phyloP scores from a whole-genome alignment of 2,329 filamentous ascomycete genomes.

The Ceratocystis alfenasii region DNA sequence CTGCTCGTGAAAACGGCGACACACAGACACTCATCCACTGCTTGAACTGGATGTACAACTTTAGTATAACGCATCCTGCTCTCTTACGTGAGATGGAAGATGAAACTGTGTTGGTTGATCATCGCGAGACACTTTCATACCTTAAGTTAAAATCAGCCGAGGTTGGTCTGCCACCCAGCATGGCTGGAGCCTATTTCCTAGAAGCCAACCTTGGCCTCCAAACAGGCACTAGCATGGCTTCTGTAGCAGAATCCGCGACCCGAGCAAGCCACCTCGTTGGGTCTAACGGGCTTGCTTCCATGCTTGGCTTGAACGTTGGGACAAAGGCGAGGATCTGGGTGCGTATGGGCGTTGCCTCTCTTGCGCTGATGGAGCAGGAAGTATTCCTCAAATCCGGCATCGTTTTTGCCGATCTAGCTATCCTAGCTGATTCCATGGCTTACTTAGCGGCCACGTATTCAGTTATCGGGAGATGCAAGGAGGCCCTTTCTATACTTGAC shows the following conservation, averaged over 20 bases:
- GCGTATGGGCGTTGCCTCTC: conserved; percentile 47
- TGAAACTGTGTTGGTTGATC: conserved; percentile 61
- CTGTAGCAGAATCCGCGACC: conserved; percentile 24
- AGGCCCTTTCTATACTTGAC: conserved; percentile 47
- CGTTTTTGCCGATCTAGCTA: conserved; percentile 45
- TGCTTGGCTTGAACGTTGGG: conserved; percentile 3
- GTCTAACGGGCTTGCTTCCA: conserved; percentile 9
- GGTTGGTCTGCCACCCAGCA: conserved; percentile 69
- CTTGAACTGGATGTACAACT: conserved; percentile 90
- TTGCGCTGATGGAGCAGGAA: conserved; percentile 49
- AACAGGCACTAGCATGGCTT: conserved; percentile 58
- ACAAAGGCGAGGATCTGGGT: conserved; percentile 42
- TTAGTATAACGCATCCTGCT: conserved; percentile 71
- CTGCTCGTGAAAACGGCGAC: conserved; percentile 87
- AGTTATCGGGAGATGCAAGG: conserved; percentile 31
- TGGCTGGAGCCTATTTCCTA: conserved; percentile 71
- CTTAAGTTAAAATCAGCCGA: conserved; percentile 79
- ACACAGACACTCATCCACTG: conserved; percentile 88
- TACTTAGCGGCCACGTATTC: conserved; percentile 43
- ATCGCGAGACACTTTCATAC: conserved; percentile 71
- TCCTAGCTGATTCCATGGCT: conserved; percentile 51
- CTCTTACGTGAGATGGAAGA: conserved; percentile 60
- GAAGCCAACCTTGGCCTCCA: conserved; percentile 71
- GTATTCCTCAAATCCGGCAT: conserved; percentile 58
- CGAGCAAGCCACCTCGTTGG: conserved; percentile 20